A percentile compares a stretch with the other conserved stretches of the same genome.
Evolutionary conservation across 441 rosid genomes (phyloP).

Genomic region (Syzygium syzygioides): DNA sequence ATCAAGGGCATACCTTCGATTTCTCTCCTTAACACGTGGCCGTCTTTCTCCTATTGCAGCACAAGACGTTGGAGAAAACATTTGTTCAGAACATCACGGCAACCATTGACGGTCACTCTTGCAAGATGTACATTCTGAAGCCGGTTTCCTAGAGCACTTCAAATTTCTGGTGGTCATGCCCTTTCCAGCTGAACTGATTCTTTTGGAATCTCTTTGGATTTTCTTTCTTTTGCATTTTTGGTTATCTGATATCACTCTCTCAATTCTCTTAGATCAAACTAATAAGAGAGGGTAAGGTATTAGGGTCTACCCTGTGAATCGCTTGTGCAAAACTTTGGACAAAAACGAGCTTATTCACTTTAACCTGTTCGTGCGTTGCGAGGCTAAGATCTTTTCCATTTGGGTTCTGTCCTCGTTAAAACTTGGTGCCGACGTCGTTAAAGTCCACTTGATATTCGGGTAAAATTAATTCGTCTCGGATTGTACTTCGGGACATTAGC

Average conservation of each 20-base stretch:
- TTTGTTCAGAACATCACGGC: constrained; percentile 50
- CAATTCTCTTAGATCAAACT: background rate
- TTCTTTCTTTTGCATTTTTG: background rate
- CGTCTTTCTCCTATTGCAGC: constrained; percentile 31
- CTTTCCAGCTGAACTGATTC: constrained; percentile 2
- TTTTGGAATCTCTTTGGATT: background rate
- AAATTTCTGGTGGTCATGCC: background rate
- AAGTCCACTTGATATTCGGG: background rate
- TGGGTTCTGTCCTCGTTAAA: background rate
- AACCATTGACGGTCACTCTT: constrained; percentile 28
- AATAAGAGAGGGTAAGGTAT: background rate
- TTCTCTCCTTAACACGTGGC: background rate
- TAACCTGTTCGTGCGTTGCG: background rate
- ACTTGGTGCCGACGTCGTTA: background rate
- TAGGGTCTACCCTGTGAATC: background rate
- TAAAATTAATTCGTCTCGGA: background rate
- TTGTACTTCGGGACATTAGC: background rate
- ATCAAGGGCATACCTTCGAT: background rate
- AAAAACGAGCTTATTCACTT: background rate
- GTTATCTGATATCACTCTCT: background rate
- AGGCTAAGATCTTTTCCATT: background rate
- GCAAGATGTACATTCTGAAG: constrained; percentile 45
- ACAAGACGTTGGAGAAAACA: constrained; percentile 39
- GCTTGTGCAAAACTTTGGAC: background rate
- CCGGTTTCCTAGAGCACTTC: constrained; percentile 27